Evolutionary conservation across 2,329 filamentous ascomycete species (phyloP), one percentile per base, ranked within the genome.

Genomic region (Cordyceps cicadae): DNA sequence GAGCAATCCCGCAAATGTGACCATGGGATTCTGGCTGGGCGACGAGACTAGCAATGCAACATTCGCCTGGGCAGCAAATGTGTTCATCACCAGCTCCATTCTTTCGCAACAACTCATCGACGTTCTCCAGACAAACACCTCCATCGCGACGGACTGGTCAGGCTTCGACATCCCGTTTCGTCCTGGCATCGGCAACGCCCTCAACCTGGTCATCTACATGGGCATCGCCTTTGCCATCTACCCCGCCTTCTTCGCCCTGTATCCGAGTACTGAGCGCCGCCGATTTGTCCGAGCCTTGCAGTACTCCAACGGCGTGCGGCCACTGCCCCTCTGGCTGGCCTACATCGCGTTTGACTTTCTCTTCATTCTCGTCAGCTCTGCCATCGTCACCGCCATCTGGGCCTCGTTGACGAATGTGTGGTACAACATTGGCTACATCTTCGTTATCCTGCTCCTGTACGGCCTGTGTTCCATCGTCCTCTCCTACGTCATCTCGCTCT

Each of bases 271-370:
- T 32, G 92, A 97, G 72, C 82, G 91, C 29, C 77, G 91, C 12
- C 79, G 86, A 54, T 88, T 91, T 64, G 90, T 97, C 26, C 84
- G 92, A 56, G 88, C 89, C 17, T 77, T 97, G 34, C 88, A 97
- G 72, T 97, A 96, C 74, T 95, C 90, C 59, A 97, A 96, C 69
- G 92, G 92, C 52, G 91, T 96, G 32, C 81, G 89, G 14, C 87
- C 89, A 0, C 77, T 89, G 9, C 90, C 92, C 0, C 77, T 97
- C 1, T 97, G 93, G 92, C 74, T 90, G 5, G 90, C 92, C 1
- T 95, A 97, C 69, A 79, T 88, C 0, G 69, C 79, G 0, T 96
- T 96, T 68, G 92, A 97, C 74, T 91, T 92, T 64, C 70, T 83
- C 49, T 85, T 95, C 60, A 86, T 91, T 1, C 70, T 95, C 15